Evolutionary conservation across 75 land plant genomes (phyloP), one percentile per base, ranked within the genome.

Genomic region (Picea glauca): DNA sequence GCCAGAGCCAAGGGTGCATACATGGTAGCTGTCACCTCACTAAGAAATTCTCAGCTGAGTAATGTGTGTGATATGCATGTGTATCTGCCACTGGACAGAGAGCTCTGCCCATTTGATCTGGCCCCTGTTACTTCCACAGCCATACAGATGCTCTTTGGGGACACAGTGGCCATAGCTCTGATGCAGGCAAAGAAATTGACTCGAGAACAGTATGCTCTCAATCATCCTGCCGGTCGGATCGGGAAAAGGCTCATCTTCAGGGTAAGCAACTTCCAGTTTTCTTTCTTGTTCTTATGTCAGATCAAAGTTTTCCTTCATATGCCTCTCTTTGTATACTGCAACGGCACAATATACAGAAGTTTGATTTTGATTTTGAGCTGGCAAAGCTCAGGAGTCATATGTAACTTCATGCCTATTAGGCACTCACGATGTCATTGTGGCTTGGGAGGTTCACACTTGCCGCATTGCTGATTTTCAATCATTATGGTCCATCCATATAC

Each of bases 121-220:
- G 99, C 99, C 57, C 99, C 99, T 57, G 95, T 98, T 21, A 98
- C 99, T 14, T 95, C 96, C 7, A 88, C 99, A 13, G 93, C 96
- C 50, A 95, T 95, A 60, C 99, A 98, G 88, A 95, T 98, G 98
- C 90, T 98, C 3, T 98, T 98, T 80, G 98, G 98, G 21, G 99
- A 98, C 76, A 98, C 99, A 1, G 93, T 98, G 15, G 96, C 98
- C 1, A 91, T 93, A 15, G 96, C 98, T 23, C 81, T 98, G 11
- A 98, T 98, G 99, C 87, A 61, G 57, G 99, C 96, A 13, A 87
- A 89, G 86, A 87, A 89, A n/a, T 74, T 98, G 81, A 95, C 93
- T 8, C 89, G 80, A 80, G 93, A 98, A 31, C 84, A 95, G 85
- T 98, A 98, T 59, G 99, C 99, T 0, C 78, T 90, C 31, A 98